Base-by-base conservation (phyloP, 1,284 basidiomycete species). In the Cystobasidium pallidum region DNA sequence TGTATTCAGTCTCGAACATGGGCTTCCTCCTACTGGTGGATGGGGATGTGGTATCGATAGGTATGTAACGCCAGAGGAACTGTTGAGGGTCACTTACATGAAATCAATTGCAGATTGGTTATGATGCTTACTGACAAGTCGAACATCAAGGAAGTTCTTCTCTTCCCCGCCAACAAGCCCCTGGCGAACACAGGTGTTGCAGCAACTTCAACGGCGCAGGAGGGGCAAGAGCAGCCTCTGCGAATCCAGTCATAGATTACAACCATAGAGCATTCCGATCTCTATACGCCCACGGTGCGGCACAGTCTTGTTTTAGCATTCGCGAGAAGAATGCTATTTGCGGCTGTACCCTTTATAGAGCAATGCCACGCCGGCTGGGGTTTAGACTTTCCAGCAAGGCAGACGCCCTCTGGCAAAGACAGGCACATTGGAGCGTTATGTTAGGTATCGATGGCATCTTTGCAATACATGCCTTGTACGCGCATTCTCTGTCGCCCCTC, bases 101-200 rank as follows among this genome's bases (percentile, higher is more conserved):
- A 17, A 8, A 34, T 3, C 32, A 45, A 8, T n/a, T 26, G 10
- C 57, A 76, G 92, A 75, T 84, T 96, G 39, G 91, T 95, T 82
- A 96, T 96, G 93, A 95, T 96, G 88, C 84, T 96, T 70, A 94
- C 92, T 13, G 88, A 96, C 82, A 93, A 90, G 32, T 88, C 88
- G 21, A 95, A 83, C 77, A 84, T 84, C 80, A 84, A 83, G 80
- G 84, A 84, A 77, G 83, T 84, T 52, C 78, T 71, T 1, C 67
- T 75, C 21, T 74, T 75, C 75, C 75, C 74, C 6, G 77, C 77
- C 13, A 78, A 75, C 71, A 78, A 78, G 75, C 78, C 78, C 2
- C 58, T 77, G 24, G 72, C 74, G 10, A 67, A 52, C 36, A 57
- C 62, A 17, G 49, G 62, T 21, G 49, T 62, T 6, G 41, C 68